Evolutionary conservation across 2,329 filamentous ascomycete genomes (phyloP), one percentile per base, ranked within the genome.

Genomic region (Teratosphaeria viscida): DNA sequence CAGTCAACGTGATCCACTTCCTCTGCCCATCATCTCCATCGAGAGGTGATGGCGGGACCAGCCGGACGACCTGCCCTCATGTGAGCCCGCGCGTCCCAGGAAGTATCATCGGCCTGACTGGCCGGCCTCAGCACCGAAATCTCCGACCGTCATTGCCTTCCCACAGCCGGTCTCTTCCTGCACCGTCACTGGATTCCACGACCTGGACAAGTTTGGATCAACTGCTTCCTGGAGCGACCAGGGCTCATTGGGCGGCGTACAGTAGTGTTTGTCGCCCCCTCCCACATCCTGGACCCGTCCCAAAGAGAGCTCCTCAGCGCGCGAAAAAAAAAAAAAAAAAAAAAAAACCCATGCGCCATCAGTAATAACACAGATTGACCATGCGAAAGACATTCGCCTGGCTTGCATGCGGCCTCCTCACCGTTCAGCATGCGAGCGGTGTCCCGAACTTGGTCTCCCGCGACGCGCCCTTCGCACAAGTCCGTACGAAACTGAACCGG

Each of bases 391-490:
- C 43, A 49, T 19, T 19, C 11, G 43, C 43, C 11, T 49, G 6
- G 43, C 43, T 49, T 23, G 43, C 43, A 23, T 49, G 43, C 19
- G 23, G 43, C 43, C 16, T 49, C n/a, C 8, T 19, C 1, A 7
- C 16, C 1, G 16, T 39, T 8, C 43, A 49, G 43, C n/a, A 49
- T 49, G 43, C 43, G 43, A 49, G n/a, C 5, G 8, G 43, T n/a
- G 8, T 7, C 6, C 56, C 55, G 6, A 19, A 11, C 3, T n/a
- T 59, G 35, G 11, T 19, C 23, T 49, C 32, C 29, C 60, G 60
- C n/a, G 74, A 77, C 65, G 72, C 74, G 23, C 70, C 77, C 63
- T 79, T 79, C 57, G 70, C 72, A 60, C 74, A 74, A 54, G 77
- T 79, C 52, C 69, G 75, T 54, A 74, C 72, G 3, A 70, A 69